phyloP scores from a whole-genome alignment of 352 stramenopile genomes.

The Pythium dissotocum region DNA sequence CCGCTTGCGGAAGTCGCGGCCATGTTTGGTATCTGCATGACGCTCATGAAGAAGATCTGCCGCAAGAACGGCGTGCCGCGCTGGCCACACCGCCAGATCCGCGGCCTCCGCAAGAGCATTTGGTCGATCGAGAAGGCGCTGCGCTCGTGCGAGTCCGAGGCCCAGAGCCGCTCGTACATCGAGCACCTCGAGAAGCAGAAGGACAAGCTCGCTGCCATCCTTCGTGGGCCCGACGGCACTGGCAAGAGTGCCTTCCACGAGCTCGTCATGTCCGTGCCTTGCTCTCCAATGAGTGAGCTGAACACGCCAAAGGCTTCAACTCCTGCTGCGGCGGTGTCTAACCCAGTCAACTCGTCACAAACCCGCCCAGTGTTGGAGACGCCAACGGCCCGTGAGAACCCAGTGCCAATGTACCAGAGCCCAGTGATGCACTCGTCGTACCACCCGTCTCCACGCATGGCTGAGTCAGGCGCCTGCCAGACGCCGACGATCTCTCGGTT shows the following conservation, averaged over 20 bases:
- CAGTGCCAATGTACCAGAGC: constrained; percentile 1
- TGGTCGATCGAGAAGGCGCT: constrained; percentile 81
- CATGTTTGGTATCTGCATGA: constrained; percentile 84
- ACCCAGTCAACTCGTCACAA: constrained; percentile 4
- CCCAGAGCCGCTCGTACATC: constrained; percentile 64
- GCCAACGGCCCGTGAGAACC: background rate
- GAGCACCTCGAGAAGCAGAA: constrained; percentile 75
- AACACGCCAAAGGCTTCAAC: constrained; percentile 33
- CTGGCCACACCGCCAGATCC: constrained; percentile 78
- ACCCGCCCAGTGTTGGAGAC: constrained; percentile 1
- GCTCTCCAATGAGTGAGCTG: constrained; percentile 51
- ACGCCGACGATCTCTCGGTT: constrained; percentile 42
- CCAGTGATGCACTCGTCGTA: constrained; percentile 19
- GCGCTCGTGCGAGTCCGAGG: constrained; percentile 62
- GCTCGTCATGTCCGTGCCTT: constrained; percentile 58
- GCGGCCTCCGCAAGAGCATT: constrained; percentile 72
- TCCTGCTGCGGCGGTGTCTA: background rate
- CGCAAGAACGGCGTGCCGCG: constrained; percentile 72
- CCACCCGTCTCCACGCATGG: constrained; percentile 20
- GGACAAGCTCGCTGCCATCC: constrained; percentile 69
- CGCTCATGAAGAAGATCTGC: constrained; percentile 86
- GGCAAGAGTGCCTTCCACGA: constrained; percentile 58
- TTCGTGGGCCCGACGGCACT: constrained; percentile 51
- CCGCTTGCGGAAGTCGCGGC: constrained; percentile 68
- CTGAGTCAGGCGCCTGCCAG: constrained; percentile 19